These are phyloP conservation scores for Protomyces macrosporus DNA, from an alignment of 1,139 yeast genomes.

Conservation along the genomic window DNA sequence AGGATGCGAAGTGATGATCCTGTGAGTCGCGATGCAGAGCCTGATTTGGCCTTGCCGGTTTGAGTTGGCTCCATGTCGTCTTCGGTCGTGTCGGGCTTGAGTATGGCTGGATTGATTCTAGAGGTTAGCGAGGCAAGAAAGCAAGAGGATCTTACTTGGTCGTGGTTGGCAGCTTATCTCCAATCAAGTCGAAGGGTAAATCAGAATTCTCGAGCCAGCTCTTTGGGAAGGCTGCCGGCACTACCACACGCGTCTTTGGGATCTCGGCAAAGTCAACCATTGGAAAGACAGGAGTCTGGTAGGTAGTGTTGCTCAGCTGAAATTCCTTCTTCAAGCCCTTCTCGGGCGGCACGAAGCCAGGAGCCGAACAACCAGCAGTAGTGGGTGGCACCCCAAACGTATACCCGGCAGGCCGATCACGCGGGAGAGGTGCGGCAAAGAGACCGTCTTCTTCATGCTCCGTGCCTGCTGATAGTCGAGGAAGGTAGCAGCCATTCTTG, in stretches of 20 bases:
- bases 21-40: no score
- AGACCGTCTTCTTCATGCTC: background rate
- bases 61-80: no score
- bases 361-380: background rate
- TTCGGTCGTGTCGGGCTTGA: no score
- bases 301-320: background rate
- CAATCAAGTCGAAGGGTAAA: no score
- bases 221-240: background rate
- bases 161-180: no score
- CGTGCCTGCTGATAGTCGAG: background rate
- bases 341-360: background rate
- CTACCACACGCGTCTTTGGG: background rate
- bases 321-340: background rate
- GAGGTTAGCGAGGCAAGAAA: no score
- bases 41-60: no score
- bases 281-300: background rate
- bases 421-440: background rate
- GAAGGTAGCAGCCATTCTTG: background rate
- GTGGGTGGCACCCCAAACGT: background rate
- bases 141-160: no score
- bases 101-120: no score
- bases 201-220: background rate
- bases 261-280: background rate
- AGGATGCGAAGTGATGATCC: no score
- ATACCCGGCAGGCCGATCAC: background rate